phyloP scores from a whole-genome alignment of 2,329 filamentous ascomycete species.

The Aureobasidium sp. region DNA sequence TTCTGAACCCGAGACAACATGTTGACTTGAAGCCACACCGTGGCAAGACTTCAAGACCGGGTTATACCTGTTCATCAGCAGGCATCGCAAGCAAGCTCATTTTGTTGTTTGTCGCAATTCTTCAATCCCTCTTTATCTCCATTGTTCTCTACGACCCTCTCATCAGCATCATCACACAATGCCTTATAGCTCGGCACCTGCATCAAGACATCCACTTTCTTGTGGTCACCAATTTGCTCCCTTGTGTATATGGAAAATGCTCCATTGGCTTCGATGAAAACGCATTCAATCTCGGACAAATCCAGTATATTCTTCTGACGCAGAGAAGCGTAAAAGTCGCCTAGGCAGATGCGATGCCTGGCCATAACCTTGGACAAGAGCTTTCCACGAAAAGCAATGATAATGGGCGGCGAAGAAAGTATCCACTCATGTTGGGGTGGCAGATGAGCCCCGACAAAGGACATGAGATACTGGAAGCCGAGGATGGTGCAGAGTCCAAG shows the following conservation, averaged over 20 bases:
- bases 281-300: background rate
- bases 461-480: background rate
- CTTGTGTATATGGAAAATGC: background rate
- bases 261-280: background rate
- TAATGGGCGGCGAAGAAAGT: background rate
- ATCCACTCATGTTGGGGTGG: background rate
- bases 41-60: background rate
- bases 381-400: background rate
- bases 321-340: background rate
- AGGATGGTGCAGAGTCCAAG: background rate
- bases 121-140: background rate
- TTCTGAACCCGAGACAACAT: no score
- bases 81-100: background rate
- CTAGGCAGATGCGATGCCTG: background rate
- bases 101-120: background rate
- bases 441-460: background rate
- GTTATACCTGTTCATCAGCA: background rate
- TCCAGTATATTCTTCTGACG: background rate
- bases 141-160: background rate
- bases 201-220: background rate
- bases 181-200: background rate
- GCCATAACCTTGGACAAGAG: background rate
- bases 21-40: background rate
- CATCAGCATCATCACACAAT: background rate
- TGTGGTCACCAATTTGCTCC: background rate